Conservation (phyloP, 2,329 filamentous ascomycete genomes). For the Fusarium bactridioides region DNA sequence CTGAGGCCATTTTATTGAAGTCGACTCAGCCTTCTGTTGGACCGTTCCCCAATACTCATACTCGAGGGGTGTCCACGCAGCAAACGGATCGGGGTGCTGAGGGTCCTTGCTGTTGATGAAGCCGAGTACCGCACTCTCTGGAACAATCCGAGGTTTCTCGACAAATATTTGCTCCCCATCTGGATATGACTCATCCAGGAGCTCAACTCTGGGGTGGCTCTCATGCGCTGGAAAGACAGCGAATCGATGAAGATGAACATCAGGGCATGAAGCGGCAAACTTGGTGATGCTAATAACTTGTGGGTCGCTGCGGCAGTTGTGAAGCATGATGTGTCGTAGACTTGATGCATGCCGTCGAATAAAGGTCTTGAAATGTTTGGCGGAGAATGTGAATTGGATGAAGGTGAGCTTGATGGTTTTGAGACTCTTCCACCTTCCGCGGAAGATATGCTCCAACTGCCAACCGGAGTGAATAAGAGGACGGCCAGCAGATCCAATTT, state of each 20-base stretch:
- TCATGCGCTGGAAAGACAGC: background rate
- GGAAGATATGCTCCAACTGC: background rate
- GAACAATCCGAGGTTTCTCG: background rate
- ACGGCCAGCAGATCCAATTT: background rate
- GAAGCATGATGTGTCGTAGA: background rate
- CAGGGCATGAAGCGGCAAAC: background rate
- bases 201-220: background rate
- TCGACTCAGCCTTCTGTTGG: background rate
- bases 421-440: background rate
- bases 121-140: background rate
- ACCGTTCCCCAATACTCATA: background rate
- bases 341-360: background rate
- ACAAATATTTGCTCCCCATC: no score
- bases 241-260: constrained; percentile 5
- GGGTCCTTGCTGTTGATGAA: background rate
- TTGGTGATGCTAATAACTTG: background rate
- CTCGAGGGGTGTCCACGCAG: background rate
- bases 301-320: background rate
- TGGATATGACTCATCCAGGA: background rate
- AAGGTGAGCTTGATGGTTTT: background rate
- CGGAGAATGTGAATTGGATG: background rate
- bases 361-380: background rate
- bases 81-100: background rate
- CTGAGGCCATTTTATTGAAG: background rate
- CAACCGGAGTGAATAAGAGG: background rate